Evolutionary conservation across 495 filamentous ascomycete genomes (phyloP), one percentile per base, ranked within the genome.

Genomic region (Staphylotrichum longicolle): DNA sequence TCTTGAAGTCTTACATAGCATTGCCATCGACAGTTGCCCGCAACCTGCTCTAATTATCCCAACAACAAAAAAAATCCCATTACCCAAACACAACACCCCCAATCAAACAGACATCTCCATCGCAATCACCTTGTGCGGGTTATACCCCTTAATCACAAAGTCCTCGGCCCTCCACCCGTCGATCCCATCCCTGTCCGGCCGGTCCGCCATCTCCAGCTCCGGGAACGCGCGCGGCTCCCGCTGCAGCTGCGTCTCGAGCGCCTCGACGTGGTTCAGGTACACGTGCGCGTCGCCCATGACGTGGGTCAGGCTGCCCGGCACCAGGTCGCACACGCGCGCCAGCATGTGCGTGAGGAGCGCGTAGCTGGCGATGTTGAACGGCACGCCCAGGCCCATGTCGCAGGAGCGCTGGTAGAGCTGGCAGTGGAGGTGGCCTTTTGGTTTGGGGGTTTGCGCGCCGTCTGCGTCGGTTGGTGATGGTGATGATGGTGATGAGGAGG

Each of bases 221-320:
- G 94, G 94, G 69, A 96, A 97, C 10, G 83, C 80, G n/a, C 82
- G 83, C 45, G 94, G 94, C 70, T 89, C 86, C 20, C 94, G 78
- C 70, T 82, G 81, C 34, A 97, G 71, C 80, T 98, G 94, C 60
- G 83, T 80, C 67, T 85, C 80, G 60, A 98, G 74, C 37, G 94
- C 91, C 58, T 94, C 91, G 9, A 96, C 84, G 74, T 98, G 94
- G 74, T 98, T 94, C 8, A 89, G 72, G 75, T 98, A 98, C 2
- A 98, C 87, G 78, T 97, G 94, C 8, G 93, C 88, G 75, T 98
- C 94, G 14, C 95, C 95, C 92, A 98, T 96, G 20, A 88, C 88
- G 74, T 96, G 92, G 3, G 91, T 90, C 63, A 98, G 82, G 20
- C 82, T 90, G 0, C 93, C 94, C 0, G 93, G 91, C 2, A 88